Evolutionary conservation across 768 basidiomycete species (phyloP).

Genomic region (Tephrocybe sp.): DNA sequence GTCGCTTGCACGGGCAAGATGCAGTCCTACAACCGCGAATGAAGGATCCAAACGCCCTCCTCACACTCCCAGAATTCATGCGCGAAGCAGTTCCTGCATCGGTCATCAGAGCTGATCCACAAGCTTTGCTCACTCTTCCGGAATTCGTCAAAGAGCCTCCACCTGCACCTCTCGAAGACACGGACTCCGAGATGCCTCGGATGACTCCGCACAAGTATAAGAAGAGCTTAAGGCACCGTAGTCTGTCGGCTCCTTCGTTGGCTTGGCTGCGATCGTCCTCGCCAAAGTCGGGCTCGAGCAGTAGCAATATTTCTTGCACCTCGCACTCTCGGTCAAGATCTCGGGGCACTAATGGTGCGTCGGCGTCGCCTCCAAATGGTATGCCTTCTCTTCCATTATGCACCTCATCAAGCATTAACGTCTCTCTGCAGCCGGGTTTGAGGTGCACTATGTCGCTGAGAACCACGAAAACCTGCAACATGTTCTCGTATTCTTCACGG

Average conservation of each 20-base stretch:
- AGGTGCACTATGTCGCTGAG: conserved; percentile 61
- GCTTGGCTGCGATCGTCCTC: conserved; percentile 52
- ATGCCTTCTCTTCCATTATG: neutral
- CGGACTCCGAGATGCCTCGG: conserved; percentile 10
- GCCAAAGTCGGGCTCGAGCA: conserved; percentile 20
- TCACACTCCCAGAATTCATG: conserved; percentile 65
- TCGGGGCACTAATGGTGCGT: conserved; percentile 10
- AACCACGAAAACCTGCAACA: conserved; percentile 85
- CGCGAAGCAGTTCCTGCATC: conserved; percentile 47
- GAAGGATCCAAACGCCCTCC: conserved; percentile 52
- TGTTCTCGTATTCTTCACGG: conserved; percentile 71
- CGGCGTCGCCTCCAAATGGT: conserved; percentile 19
- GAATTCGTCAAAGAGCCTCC: conserved; percentile 59
- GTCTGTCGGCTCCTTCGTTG: conserved; percentile 60
- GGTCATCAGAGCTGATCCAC: conserved; percentile 33
- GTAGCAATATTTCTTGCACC: conserved; percentile 4
- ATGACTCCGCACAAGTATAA: conserved; percentile 21
- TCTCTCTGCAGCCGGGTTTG: conserved; percentile 32
- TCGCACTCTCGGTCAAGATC: conserved; percentile 20
- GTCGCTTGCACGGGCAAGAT: conserved; percentile 81
- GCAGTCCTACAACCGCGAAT: conserved; percentile 49
- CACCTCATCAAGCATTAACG: conserved; percentile 3
- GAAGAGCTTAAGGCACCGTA: conserved; percentile 45
- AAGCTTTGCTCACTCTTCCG: conserved; percentile 55
- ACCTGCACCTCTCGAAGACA: conserved; percentile 25